Base-by-base conservation (phyloP, 1,284 basidiomycete genomes). In the Pseudozyma pruni region DNA sequence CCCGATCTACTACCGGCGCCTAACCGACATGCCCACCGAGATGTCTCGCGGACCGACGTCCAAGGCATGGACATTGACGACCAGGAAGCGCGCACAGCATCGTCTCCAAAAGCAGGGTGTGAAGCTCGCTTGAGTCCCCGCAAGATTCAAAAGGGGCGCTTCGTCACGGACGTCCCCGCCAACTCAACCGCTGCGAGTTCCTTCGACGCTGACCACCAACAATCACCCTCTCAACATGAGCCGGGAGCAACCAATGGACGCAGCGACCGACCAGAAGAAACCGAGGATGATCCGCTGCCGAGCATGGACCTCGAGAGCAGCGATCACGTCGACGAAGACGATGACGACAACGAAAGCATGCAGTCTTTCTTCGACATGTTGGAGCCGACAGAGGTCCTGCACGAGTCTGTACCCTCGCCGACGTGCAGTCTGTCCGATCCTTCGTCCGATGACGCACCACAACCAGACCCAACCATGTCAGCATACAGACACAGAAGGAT, bases 281-380 rank as follows among this genome's bases (percentile, higher is more conserved):
- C 6, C 8, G 23, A 33, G 5, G 31, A 8, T 10, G n/a, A 32
- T 22, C 27, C 20, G 22, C 13, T 19, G 27, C 7, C 6, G 27
- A 29, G 27, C 23, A 19, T 40, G 5, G 46, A 49, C 7, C 29
- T 42, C 7, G 59, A 55, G 27, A 48, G 47, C 45, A 40, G 50
- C 22, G 40, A 41, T 4, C 46, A 52, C 11, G 38, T 31, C 0
- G n/a, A 31, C 3, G 37, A 10, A 7, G 46, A 49, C 20, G 39
- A 27, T 5, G 35, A 50, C n/a, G 61, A 58, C 19, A 54, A 64
- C 14, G 61, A 64, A n/a, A 55, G 58, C n/a, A 25, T 55, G 11
- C 55, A 51, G 9, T 66, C 62, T 0, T 66, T 54, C 16, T 50
- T 59, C 17, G 62, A 66, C 10, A n/a, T 66, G 14, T 32, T 66